These are phyloP conservation scores for Raffaelea deltoideospora DNA, from an alignment of 2,329 filamentous ascomycete species.

Conservation along the genomic window DNA sequence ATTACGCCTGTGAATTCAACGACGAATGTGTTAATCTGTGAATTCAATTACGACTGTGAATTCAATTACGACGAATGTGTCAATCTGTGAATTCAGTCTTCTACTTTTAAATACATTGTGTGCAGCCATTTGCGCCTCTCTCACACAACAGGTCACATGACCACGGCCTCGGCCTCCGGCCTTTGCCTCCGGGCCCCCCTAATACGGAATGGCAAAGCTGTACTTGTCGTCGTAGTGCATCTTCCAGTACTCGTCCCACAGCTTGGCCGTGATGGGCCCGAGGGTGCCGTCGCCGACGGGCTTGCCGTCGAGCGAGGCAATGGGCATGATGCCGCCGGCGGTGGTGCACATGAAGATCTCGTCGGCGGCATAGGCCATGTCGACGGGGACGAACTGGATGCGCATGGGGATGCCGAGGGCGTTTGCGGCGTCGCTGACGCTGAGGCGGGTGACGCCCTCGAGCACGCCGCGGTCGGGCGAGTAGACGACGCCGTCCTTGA, in stretches of 20 bases:
- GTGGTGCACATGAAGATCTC: conserved; percentile 39
- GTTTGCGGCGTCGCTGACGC: conserved; percentile 27
- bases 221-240: conserved; percentile 26
- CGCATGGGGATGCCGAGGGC: conserved; percentile 18
- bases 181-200: too few species aligned
- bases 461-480: conserved; percentile 32
- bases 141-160: too few species aligned
- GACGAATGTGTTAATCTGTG: too few species aligned
- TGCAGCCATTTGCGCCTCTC: too few species aligned
- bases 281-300: conserved; percentile 24
- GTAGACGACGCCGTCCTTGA: conserved; percentile 28
- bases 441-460: conserved; percentile 31
- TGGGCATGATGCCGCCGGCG: conserved; percentile 37
- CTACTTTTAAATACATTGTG: too few species aligned
- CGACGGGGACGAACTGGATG: conserved; percentile 25
- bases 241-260: conserved; percentile 36
- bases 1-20: too few species aligned
- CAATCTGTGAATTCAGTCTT: too few species aligned
- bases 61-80: too few species aligned
- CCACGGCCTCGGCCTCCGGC: too few species aligned
- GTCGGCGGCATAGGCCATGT: conserved; percentile 24
- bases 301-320: conserved; percentile 27
- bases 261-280: conserved; percentile 27
- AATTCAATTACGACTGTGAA: too few species aligned
- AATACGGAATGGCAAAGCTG: conserved; percentile 21